Base-by-base conservation (phyloP, 2,329 filamentous ascomycete genomes). In the Monilinia polystroma region DNA sequence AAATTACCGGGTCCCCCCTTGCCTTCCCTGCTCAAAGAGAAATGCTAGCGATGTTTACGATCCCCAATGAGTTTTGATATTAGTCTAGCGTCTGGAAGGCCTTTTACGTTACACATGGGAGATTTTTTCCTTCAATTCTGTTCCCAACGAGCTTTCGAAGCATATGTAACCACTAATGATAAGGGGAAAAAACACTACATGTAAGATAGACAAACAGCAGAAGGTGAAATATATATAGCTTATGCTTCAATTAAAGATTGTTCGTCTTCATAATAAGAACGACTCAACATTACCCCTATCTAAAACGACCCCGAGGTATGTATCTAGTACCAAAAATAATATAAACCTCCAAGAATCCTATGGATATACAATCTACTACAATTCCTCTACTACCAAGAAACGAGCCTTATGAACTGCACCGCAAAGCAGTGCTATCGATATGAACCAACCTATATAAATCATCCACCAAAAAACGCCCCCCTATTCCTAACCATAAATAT, bases 291-390 rank as follows among this genome's bases (percentile, higher is more conserved):
- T 26, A n/a, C 32, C 60, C 54, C 41, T 47, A 29, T 60, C 62
- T 59, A 67, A 49, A 63, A 51, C 43, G 23, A 52, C 52, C 41
- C 32, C 49, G 60, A 43, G 29, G 54, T 53, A 51, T 66, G 64
- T 66, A 38, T 66, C 64, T 66, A 62, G 35, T 62, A 62, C 55
- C 38, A 54, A 63, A 63, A 66, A 66, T 23, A 35, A 62, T 59
- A 56, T 62, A 32, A 62, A 32, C 35, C 29, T 43, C 62, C 67
- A 11, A 57, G 41, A 64, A 45, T 64, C 54, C 63, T 55, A 63
- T 57, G 57, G 65, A 67, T 70, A 68, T 72, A 74, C 72, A 73
- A 72, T 73, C 72, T 74, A 73, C 67, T 68, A 53, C 60, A 55
- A 45, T 60, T 65, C 64, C 66, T 62, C 60, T 57, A 47, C 57